Percentiles rank a stretch among this genome's conserved stretches.
Evolutionary conservation across 805 yeast species (phyloP).

Genomic region (Lipomyces anomalus): DNA sequence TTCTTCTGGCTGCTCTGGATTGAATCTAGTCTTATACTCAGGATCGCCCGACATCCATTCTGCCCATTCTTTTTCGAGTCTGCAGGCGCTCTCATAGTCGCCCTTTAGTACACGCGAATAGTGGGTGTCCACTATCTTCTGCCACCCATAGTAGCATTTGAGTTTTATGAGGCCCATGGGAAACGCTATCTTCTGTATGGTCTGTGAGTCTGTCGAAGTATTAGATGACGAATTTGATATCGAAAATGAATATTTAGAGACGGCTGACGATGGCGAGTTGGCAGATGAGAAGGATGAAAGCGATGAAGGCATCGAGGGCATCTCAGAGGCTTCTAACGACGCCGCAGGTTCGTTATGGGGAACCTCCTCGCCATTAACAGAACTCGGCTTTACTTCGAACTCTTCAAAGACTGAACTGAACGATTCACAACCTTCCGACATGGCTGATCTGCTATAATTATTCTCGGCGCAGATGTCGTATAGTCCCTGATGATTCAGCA

Average conservation of each 20-base stretch:
- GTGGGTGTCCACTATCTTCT: slow-evolving; percentile 8
- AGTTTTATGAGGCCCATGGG: slow-evolving; percentile 5
- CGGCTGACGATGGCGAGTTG: background rate
- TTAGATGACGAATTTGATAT: background rate
- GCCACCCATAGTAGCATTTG: slow-evolving; percentile 8
- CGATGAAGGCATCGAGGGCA: background rate
- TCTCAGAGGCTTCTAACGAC: background rate
- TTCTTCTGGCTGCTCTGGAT: background rate
- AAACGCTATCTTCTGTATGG: background rate
- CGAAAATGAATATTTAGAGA: background rate
- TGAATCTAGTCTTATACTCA: background rate
- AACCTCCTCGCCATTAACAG: background rate
- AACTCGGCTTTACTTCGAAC: background rate
- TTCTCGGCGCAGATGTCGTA: too few species aligned
- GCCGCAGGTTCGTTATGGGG: background rate
- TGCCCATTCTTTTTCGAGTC: slow-evolving; percentile 11
- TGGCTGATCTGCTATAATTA: too few species aligned
- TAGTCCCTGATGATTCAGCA: background rate
- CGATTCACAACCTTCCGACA: background rate
- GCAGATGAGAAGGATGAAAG: background rate
- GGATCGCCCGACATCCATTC: slow-evolving; percentile 9
- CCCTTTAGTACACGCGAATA: slow-evolving; percentile 1
- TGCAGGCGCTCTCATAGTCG: slow-evolving; percentile 4
- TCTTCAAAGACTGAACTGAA: too few species aligned
- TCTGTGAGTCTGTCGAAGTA: background rate